Conservation (phyloP, 306 rosid genomes). For the Corylus americana region DNA sequence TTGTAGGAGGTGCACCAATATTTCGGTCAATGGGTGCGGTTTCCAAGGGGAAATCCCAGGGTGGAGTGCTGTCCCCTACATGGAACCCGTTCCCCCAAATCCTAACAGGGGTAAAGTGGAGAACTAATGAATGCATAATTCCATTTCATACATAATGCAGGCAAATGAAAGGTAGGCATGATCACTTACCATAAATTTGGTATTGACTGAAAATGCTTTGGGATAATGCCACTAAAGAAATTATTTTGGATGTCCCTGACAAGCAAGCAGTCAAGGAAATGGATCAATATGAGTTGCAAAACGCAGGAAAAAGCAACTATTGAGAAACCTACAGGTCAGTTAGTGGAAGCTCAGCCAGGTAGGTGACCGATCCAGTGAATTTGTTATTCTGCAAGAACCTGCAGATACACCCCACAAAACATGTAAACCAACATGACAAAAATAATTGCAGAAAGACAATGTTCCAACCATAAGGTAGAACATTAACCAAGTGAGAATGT, state of each 20-base stretch:
- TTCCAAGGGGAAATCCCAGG: conserved; percentile 78
- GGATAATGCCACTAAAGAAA: conserved; percentile 84
- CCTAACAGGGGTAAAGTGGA: conserved; percentile 41
- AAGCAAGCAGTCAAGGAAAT: conserved; percentile 27
- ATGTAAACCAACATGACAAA: conserved; percentile 21
- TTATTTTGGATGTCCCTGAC: conserved; percentile 80
- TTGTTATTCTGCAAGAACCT: conserved; percentile 78
- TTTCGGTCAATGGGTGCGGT: conserved; percentile 44
- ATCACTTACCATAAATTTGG: conserved; percentile 77
- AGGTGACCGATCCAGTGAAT: conserved; percentile 87
- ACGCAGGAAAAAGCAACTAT: neutral
- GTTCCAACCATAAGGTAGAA: neutral
- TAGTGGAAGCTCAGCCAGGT: conserved; percentile 78
- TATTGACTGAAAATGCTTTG: conserved; percentile 65
- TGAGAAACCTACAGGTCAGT: conserved; percentile 62
- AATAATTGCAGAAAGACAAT: neutral
- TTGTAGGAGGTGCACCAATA: conserved; percentile 62
- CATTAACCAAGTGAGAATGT: conserved; percentile 10
- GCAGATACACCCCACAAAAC: conserved; percentile 28
- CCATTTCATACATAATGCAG: conserved; percentile 22
- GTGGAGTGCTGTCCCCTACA: conserved; percentile 56
- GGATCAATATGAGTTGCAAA: conserved; percentile 5
- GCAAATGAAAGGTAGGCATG: conserved; percentile 21
- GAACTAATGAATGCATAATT: conserved; percentile 12
- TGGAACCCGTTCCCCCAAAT: conserved; percentile 79